Evolutionary conservation across 2,329 filamentous ascomycete genomes (phyloP), one percentile per base, ranked within the genome.

Genomic region (Myriosclerotinia curreyana): DNA sequence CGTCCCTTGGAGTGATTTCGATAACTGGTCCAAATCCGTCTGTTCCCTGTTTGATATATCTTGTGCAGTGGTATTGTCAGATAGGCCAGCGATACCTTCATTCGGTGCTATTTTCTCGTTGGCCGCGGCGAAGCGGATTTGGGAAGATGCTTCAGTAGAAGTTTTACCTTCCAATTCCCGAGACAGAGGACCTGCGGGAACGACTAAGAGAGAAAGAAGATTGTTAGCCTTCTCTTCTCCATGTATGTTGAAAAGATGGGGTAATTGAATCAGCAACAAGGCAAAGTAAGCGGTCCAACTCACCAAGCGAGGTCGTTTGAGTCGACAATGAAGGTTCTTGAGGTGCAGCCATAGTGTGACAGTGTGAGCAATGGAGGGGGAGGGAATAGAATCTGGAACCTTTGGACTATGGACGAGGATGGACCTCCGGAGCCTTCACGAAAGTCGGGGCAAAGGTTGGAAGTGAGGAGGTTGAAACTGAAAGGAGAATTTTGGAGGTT

Each of bases 81-180:
- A 60, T 66, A 60, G 67, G 66, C 48, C 58, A 71, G 69, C 65
- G 71, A 74, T 63, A 74, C 66, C 66, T 73, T 73, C 73, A 59
- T 75, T 73, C 7, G 85, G 83, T 65, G 83, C 79, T 71, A 92
- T 91, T 76, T 92, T 87, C 73, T 92, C 81, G 66, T 88, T 85
- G 67, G 83, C 81, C 36, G 88, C 86, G 62, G 88, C 86, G 76
- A 92, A 93, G 65, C 89, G 88, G 62, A 92, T 89, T 65, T 84
- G 80, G 64, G 80, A 79, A 63, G 76, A 72, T 55, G 74, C 73
- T 58, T 67, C 68, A 40, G 58, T 44, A 44, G 51, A 48, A 55
- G 66, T 66, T 59, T 65, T 69, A 40, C 65, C 42, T 46, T 70
- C 65, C 38, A 64, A 54, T 36, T 40, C 28, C 42, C 66, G 54